Evolutionary conservation across 2,329 filamentous ascomycete genomes (phyloP).

Genomic region (Beauveria sp.): DNA sequence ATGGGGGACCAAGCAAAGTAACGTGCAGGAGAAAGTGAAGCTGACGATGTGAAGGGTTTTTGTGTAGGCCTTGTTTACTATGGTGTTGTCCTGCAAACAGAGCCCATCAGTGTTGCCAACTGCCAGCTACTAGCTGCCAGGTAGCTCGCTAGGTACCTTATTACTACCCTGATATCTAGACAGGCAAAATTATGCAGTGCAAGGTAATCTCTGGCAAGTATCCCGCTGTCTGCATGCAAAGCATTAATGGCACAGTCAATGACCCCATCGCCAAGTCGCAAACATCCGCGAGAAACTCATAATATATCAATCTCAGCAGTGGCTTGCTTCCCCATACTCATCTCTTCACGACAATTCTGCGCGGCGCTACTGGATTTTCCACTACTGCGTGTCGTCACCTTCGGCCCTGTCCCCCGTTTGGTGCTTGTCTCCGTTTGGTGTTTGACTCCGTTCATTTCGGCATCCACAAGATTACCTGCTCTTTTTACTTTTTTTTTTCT

Average conservation of each 20-base stretch:
- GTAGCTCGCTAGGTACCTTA: neutral
- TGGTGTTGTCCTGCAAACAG: constrained; percentile 2
- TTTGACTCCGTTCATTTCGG: neutral
- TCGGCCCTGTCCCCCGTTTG: neutral
- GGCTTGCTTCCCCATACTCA: neutral
- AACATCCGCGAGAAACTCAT: neutral
- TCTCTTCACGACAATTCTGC: neutral
- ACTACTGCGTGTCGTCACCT: neutral
- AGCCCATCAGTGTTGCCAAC: neutral
- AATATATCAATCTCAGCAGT: neutral
- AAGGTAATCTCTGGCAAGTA: too few species aligned
- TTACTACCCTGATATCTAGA: neutral
- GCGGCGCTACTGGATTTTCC: too few species aligned
- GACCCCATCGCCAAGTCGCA: neutral
- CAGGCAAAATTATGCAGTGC: neutral
- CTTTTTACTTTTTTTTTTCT: neutral
- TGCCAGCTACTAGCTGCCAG: neutral
- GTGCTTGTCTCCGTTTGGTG: neutral
- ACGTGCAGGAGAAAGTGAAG: neutral
- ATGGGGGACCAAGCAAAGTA: neutral
- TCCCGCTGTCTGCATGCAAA: neutral
- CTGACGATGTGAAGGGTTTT: neutral
- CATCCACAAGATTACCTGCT: neutral
- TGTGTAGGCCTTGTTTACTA: neutral
- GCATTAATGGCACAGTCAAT: neutral